phyloP scores from a whole-genome alignment of 1,284 basidiomycete genomes.

The Pseudozyma sp. region DNA sequence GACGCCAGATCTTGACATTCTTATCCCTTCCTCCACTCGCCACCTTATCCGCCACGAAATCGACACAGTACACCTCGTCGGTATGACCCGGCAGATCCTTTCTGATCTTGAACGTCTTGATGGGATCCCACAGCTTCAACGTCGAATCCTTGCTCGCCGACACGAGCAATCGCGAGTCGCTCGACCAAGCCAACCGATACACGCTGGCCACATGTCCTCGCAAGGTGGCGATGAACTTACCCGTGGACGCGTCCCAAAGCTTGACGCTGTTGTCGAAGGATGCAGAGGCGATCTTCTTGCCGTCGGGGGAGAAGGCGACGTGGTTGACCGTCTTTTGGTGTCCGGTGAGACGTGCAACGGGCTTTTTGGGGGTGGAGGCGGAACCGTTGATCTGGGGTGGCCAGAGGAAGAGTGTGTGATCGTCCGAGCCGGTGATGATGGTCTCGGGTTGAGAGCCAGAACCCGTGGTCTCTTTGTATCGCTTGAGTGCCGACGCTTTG shows the following conservation, averaged over 20 bases:
- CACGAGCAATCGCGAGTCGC: constrained; percentile 89
- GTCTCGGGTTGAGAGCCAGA: constrained; percentile 75
- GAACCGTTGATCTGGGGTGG: constrained; percentile 57
- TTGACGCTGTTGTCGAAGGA: constrained; percentile 92
- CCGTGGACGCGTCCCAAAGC: constrained; percentile 83
- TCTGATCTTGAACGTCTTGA: constrained; percentile 78
- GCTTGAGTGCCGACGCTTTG: constrained; percentile 69
- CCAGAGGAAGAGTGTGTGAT: constrained; percentile 76
- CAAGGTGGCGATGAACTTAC: constrained; percentile 80
- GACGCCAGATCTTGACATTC: constrained; percentile 73
- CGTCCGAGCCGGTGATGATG: constrained; percentile 90
- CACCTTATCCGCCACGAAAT: constrained; percentile 83
- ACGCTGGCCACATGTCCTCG: constrained; percentile 94
- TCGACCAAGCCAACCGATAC: constrained; percentile 93
- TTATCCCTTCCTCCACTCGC: constrained; percentile 86
- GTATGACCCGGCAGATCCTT: constrained; percentile 93
- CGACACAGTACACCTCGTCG: constrained; percentile 97
- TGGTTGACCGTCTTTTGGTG: constrained; percentile 96
- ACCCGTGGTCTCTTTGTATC: constrained; percentile 80
- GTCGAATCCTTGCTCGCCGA: constrained; percentile 96
- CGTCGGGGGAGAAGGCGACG: constrained; percentile 94
- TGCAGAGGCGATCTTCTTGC: constrained; percentile 87
- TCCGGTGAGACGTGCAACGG: constrained; percentile 86
- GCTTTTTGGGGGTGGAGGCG: constrained; percentile 76
- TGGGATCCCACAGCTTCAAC: constrained; percentile 71